Evolutionary conservation across 345 rosid genomes (phyloP).

Genomic region (Brassica nigra): DNA sequence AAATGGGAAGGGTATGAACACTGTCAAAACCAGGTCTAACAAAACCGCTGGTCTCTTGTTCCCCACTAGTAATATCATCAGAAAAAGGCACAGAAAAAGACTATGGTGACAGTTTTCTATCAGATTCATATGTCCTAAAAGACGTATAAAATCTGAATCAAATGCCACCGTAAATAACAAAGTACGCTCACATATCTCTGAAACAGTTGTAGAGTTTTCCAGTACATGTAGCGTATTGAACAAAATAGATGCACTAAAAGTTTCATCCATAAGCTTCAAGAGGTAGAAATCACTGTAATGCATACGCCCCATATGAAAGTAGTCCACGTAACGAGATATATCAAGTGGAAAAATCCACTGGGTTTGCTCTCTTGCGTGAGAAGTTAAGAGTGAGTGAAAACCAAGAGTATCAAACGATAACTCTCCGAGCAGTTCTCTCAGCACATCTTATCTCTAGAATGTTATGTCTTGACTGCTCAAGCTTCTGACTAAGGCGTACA

Average conservation of each 20-base stretch:
- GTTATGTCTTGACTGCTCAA: neutral
- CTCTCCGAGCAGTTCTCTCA: neutral
- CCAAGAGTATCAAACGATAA: neutral
- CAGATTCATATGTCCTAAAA: no score
- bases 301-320: neutral
- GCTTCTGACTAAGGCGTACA: neutral
- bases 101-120: no score
- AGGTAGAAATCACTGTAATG: neutral
- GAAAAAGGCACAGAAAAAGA: no score
- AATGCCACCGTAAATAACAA: no score
- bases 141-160: no score
- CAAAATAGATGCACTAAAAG: neutral
- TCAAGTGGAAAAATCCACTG: no score
- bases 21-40: no score
- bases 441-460: neutral
- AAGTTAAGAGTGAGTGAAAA: neutral
- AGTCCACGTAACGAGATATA: neutral
- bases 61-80: no score
- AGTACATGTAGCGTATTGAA: neutral
- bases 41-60: no score
- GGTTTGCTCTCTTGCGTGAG: neutral
- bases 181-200: neutral
- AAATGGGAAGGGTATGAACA: no score
- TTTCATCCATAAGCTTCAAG: neutral
- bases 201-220: neutral